Evolutionary conservation across 169 alveolate species (phyloP), one percentile per base, ranked within the genome.

Genomic region (Plasmodium cynomolgi): DNA sequence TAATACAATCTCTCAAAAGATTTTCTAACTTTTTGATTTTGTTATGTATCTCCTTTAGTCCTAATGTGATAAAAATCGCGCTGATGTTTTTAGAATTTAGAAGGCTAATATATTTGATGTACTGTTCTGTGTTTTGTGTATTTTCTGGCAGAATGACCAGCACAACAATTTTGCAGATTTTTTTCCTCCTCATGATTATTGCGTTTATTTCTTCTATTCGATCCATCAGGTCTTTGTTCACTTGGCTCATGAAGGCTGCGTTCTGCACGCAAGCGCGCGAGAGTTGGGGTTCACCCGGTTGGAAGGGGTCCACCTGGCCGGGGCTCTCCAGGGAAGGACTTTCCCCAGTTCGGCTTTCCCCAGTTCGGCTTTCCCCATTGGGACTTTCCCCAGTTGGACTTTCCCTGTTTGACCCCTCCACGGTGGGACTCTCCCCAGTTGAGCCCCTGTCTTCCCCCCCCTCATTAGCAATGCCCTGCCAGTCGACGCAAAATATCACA

Each of bases 11-110:
- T 80, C 44, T 90, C 47, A 90, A 31, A 26, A 90, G 82, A 68
- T 90, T 90, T 80, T 90, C 91, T 37, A 90, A 90, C 33, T 90
- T 90, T 81, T 62, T 90, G 29, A 90, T 90, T 90, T 90, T 90
- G 50, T 80, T 80, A 79, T 80, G 94, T 80, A 90, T 90, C 34
- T 80, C 94, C 73, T 80, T 90, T 80, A 90, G 73, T 7, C 94
- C 94, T 47, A 80, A 56, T 6, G 94, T 90, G 15, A 88, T 88
- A 88, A 88, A 88, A 41, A 88, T 88, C 0, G 94, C 94, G 72
- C 90, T 88, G n/a, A 88, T 88, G 72, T 88, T 88, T 44, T 80
- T 56, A 8, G 91, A 88, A 88, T 88, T 88, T n/a, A 88, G 34
- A 17, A 62, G 29, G 82, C 90, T 88, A 15, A 88, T 79, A 37